Conservation (phyloP, 2,329 filamentous ascomycete species). For the Cordyceps javanica region DNA sequence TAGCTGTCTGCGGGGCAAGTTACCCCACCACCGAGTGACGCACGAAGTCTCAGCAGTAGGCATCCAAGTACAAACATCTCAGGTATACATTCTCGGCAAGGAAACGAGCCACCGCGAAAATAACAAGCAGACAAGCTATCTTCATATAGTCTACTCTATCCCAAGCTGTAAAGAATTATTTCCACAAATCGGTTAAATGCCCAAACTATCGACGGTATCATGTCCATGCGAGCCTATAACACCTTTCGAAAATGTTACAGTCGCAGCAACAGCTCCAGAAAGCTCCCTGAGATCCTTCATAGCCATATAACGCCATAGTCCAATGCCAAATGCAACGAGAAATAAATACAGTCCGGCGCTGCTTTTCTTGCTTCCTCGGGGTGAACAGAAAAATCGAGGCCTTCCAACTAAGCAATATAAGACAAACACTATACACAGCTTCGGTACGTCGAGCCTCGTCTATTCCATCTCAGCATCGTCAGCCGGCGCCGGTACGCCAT, state of each 20-base stretch:
- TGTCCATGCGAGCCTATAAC: background rate
- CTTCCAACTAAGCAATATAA: background rate
- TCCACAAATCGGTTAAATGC: background rate
- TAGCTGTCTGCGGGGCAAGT: slow-evolving; percentile 6
- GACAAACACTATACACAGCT: slow-evolving; percentile 6
- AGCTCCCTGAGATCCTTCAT: slow-evolving; percentile 28
- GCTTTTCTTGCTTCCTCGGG: background rate
- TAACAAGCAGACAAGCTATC: background rate
- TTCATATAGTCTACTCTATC: slow-evolving; percentile 7
- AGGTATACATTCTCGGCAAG: background rate
- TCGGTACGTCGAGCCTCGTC: background rate
- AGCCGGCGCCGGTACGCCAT: slow-evolving; percentile 38
- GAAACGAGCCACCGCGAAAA: background rate
- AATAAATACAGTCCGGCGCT: background rate
- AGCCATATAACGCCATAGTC: slow-evolving; percentile 28
- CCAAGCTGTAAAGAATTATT: slow-evolving; percentile 1
- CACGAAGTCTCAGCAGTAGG: background rate
- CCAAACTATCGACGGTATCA: slow-evolving; percentile 12
- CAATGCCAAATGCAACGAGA: slow-evolving; percentile 19
- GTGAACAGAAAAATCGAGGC: background rate
- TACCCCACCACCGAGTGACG: slow-evolving; percentile 5
- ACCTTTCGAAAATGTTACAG: background rate
- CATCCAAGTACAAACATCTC: background rate
- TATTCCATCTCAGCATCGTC: slow-evolving; percentile 41
- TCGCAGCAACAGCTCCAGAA: slow-evolving; percentile 27